phyloP scores from a whole-genome alignment of 2,329 filamentous ascomycete species.

The Boeremia exigua region DNA sequence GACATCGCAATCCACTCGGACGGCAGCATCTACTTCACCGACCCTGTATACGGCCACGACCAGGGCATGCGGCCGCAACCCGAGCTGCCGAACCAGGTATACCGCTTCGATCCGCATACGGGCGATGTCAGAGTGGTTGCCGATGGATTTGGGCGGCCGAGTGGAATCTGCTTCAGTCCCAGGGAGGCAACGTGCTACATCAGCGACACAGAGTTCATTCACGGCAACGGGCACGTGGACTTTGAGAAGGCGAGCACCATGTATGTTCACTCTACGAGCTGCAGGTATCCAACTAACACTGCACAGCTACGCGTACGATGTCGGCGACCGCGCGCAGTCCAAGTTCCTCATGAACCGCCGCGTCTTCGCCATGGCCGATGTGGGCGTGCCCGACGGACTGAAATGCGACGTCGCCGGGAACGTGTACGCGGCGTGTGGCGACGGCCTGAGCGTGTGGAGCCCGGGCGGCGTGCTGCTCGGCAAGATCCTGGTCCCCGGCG shows the following conservation, averaged over 20 bases:
- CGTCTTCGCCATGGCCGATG: conserved; percentile 34
- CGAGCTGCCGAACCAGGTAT: conserved; percentile 38
- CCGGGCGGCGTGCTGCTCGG: conserved; percentile 54
- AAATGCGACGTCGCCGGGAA: conserved; percentile 52
- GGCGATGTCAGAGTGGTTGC: conserved; percentile 47
- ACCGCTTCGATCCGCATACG: conserved; percentile 49
- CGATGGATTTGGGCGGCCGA: conserved; percentile 48
- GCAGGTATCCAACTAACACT: neutral
- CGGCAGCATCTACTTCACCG: conserved; percentile 56
- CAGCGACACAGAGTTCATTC: conserved; percentile 46
- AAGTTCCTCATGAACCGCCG: conserved; percentile 29
- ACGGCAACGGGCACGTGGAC: conserved; percentile 22
- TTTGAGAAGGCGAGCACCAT: conserved; percentile 25
- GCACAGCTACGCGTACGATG: conserved; percentile 30
- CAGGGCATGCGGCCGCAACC: conserved; percentile 32
- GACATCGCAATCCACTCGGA: conserved; percentile 49
- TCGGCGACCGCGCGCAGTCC: conserved; percentile 16
- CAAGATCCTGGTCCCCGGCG: conserved; percentile 36
- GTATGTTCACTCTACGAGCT: conserved; percentile 3
- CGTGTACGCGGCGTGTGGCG: conserved; percentile 58
- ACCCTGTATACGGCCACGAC: conserved; percentile 42
- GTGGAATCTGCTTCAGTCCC: conserved; percentile 53
- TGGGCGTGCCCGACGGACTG: conserved; percentile 29
- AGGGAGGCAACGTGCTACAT: conserved; percentile 51
- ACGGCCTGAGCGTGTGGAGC: conserved; percentile 58